These are phyloP conservation scores for Venturia asperata DNA, from an alignment of 2,329 filamentous ascomycete species.

Conservation along the genomic window DNA sequence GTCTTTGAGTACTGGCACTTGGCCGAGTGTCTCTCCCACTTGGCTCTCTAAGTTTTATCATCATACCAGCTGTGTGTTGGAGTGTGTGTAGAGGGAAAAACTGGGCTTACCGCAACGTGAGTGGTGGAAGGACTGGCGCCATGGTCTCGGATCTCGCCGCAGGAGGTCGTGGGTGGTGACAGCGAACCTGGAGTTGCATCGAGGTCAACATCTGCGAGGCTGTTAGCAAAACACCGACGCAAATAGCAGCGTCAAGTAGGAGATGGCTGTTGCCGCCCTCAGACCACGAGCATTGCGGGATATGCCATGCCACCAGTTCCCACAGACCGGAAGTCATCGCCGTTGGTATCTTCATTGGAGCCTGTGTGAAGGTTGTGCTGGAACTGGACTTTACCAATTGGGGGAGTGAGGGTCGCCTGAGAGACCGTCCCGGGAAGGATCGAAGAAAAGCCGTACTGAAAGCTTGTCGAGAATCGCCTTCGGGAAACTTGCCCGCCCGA, in stretches of 20 bases:
- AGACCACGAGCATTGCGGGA: neutral
- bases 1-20: neutral
- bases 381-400: no score
- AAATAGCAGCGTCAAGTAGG: no score
- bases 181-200: no score
- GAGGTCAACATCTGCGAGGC: no score
- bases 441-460: neutral
- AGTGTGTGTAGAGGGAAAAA: neutral
- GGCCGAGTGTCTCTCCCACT: neutral
- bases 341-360: neutral
- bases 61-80: neutral
- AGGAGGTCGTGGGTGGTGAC: no score
- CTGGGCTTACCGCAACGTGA: neutral
- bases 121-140: no score
- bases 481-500: neutral
- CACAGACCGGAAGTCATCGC: neutral
- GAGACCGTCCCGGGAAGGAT: neutral
- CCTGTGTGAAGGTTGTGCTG: neutral
- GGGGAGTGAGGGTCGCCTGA: no score
- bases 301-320: neutral
- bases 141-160: no score
- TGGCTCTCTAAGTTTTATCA: neutral
- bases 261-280: no score
- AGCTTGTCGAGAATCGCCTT: neutral
- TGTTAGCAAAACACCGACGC: no score